Base-by-base conservation (phyloP, 1,139 yeast species). In the Protomyces inouyei region DNA sequence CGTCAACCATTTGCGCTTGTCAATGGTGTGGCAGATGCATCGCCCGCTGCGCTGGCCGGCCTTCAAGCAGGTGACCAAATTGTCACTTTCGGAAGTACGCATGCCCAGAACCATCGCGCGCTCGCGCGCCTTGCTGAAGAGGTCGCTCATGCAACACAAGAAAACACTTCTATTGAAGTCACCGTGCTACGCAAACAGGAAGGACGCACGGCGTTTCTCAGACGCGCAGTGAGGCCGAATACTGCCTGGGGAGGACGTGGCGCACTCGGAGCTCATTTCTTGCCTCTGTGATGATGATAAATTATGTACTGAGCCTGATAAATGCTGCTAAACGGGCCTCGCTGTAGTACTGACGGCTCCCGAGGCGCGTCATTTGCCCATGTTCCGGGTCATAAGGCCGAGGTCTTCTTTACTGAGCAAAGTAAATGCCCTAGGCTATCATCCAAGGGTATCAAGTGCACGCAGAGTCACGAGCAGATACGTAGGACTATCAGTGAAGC, bases 181-280 rank as follows among this genome's bases (percentile, higher is more conserved):
- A 52, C 63, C 23, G 48, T 60, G 21, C 37, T 36, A 3, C 52
- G 66, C 10, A 35, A 36, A n/a, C 52, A 61, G 23, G 66, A 68
- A 37, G 59, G 69, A 25, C 23, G 48, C 10, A 43, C 40, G 5
- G 23, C 37, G 16, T n/a, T 59, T 8, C 21, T 45, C 1, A 52
- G 55, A n/a, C 65, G 55, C 16, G 61, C 68, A 3, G 73, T 89
- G 61, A 75, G 71, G 1, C 95, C 96, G 0, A 75, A 81, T 1
- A 74, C 76, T 10, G 73, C 77, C 12, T 88, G 96, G 95, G 79
- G 78, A 40, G 95, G 95, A 6, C 76, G 79, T 38, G 95, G 96
- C 1, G 73, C 86, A 35, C 76, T 89, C 37, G 96, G 96, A 1
- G 88, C 95, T 72, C 84, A 83, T 67, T 72, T 86, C 52, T 76